Base-by-base conservation (phyloP, 169 alveolate species). In the Babesia caballi region DNA sequence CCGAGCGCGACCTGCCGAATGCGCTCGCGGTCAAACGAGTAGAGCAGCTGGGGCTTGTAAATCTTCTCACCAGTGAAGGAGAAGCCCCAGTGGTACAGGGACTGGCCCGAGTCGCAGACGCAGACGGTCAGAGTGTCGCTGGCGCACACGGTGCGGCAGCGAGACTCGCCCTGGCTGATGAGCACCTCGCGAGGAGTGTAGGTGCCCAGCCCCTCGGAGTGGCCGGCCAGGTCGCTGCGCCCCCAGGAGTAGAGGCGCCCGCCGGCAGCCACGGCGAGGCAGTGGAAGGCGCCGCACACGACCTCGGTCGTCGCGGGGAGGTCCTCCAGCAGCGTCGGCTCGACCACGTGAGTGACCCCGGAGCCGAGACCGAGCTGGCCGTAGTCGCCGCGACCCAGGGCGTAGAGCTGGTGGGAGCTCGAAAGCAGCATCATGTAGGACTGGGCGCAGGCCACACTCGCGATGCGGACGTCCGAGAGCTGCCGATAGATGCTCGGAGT, bases 341-440 rank as follows among this genome's bases (percentile, higher is more conserved):
- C 87, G 25, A 66, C 51, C 17, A 63, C 85, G 56, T 59, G 72
- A 5, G 70, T 66, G 21, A 84, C 59, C 15, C 54, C 35, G 36
- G 58, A 41, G 19, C 91, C 91, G 25, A 82, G 89, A 5, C 93
- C 93, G 50, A 88, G 76, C 40, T 88, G 91, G 27, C 93, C 93
- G 57, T 75, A 88, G 58, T 82, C 82, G 19, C 93, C 93, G 27
- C 83, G 83, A 5, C 93, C 93, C 35, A 88, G 61, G 9, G 93
- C 72, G 63, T 71, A 88, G 61, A 88, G 63, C 53, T 60, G 53
- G 32, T 80, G 76, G 50, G 60, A 53, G 35, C 74, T 66, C 30
- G 91, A 72, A 38, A 88, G 65, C 63, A 88, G 83, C 68, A 88
- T 60, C 51, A 88, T 82, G 82, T 88, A 84, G 40, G 90, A 44